Evolutionary conservation across 805 yeast species (phyloP), one percentile per base, ranked within the genome.

Genomic region (Saccharomycopsis fermentans): DNA sequence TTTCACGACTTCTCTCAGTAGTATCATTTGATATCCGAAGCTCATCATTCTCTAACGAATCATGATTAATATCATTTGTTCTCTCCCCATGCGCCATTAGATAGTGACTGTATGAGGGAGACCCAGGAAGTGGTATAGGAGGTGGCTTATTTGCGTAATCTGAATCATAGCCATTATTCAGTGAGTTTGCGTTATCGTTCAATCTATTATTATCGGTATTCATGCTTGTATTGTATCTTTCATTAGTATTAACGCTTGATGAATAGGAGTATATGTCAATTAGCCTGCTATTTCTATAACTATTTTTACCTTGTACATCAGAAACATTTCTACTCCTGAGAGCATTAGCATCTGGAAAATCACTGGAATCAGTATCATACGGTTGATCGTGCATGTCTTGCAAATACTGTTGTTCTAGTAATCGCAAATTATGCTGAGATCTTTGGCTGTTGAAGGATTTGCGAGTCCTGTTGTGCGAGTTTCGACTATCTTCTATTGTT

Each of bases 61-160:
- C 24, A 50, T 50, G 26, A 50, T 29, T 29, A 27, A n/a, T 27
- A 14, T 11, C 24, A 50, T 50, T 26, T 4, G 17, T 14, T 29
- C 21, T 50, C n/a, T 50, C 37, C 16, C 37, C 24, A 27, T 50
- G 29, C 3, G 62, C 62, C 52, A 47, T 47, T 11, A 59, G 55
- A 36, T 64, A 65, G 43, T 63, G 64, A 36, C 62, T 65, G 54
- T 63, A 68, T 26, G 67, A 68, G 1, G 64, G 58, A 14, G 66
- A 67, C 1, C 63, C 61, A 1, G 70, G 70, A 9, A 60, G 59
- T 0, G 69, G 70, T 6, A 74, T 70, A 6, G 75, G 76, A 1
- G 77, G 77, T 6, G 77, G 77, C 40, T 67, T 69, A 53, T 72
- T 74, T 1, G 77, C 77, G 53, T 74, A 74, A 57, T 67, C 73